Percentiles rank a stretch among this genome's conserved stretches.
Conservation (phyloP, 2,329 filamentous ascomycete species). For the Albophoma yamanashiensis region DNA sequence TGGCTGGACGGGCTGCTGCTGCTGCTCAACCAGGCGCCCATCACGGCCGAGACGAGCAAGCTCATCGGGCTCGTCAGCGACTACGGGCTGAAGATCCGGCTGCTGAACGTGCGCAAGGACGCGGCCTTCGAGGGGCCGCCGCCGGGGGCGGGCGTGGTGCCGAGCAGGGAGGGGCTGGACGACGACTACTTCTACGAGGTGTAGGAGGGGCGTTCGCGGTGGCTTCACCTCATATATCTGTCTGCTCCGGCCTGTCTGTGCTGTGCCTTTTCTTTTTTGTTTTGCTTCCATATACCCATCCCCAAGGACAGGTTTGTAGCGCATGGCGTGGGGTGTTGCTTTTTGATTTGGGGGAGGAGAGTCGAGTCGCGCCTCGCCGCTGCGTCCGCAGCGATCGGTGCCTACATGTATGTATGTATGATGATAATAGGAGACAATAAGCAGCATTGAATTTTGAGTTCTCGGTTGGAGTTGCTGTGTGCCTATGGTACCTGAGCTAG, state of each 20-base stretch:
- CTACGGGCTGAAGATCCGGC: constrained; percentile 83
- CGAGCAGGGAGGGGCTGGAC: constrained; percentile 74
- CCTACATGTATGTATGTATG: neutral
- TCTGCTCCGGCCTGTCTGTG: neutral
- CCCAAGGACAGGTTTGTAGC: neutral
- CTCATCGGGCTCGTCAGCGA: constrained; percentile 76
- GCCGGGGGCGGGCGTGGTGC: constrained; percentile 64
- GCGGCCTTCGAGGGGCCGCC: constrained; percentile 56
- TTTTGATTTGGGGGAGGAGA: neutral
- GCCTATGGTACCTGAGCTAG: too few species aligned
- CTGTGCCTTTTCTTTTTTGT: neutral
- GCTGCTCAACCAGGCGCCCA: constrained; percentile 88
- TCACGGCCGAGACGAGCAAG: constrained; percentile 93
- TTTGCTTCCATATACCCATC: neutral
- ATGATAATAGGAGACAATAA: neutral
- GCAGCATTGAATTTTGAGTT: too few species aligned
- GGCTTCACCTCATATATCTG: neutral
- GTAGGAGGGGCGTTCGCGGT: constrained; percentile 15
- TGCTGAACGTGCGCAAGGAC: constrained; percentile 86
- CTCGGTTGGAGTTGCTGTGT: neutral
- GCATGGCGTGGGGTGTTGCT: neutral
- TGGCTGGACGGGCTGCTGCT: constrained; percentile 95
- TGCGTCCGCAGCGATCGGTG: neutral
- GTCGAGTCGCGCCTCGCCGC: neutral
- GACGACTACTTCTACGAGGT: constrained; percentile 91